These are phyloP conservation scores for Cyclotella sp. DNA, from an alignment of 108 stramenopile species.

Conservation along the genomic window DNA sequence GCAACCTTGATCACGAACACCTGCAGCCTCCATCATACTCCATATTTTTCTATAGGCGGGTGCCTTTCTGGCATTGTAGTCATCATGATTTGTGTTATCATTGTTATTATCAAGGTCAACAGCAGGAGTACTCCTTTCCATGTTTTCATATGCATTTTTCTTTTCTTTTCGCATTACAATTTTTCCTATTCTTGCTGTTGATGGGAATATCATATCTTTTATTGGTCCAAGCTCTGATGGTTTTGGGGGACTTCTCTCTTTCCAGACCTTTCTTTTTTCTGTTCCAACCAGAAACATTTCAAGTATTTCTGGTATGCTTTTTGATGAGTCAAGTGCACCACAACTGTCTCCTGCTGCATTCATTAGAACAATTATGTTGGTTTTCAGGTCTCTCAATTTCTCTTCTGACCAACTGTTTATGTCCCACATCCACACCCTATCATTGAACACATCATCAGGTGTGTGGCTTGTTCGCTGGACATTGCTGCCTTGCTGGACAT, in stretches of 20 bases:
- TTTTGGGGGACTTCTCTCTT: slow-evolving; percentile 9
- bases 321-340: not conserved
- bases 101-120: no score
- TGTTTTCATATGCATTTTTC: not conserved
- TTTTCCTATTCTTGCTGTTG: not conserved
- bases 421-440: not conserved
- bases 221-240: slow-evolving; percentile 8
- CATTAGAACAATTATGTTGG: no score
- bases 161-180: not conserved
- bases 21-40: not conserved
- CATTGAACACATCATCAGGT: no score
- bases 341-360: no score
- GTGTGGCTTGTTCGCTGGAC: no score
- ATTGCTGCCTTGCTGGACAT: not conserved
- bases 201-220: not conserved
- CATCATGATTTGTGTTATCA: not conserved
- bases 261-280: no score
- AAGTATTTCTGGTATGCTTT: not conserved
- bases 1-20: not conserved
- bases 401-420: not conserved
- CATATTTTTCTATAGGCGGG: not conserved
- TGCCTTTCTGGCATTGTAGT: not conserved
- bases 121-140: not conserved
- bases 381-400: no score
- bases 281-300: not conserved